A percentile compares a stretch with the other conserved stretches of the same genome.
These are phyloP conservation scores for Scutellaria galericulata DNA, from an alignment of 257 asterid species.

Conservation along the genomic window DNA sequence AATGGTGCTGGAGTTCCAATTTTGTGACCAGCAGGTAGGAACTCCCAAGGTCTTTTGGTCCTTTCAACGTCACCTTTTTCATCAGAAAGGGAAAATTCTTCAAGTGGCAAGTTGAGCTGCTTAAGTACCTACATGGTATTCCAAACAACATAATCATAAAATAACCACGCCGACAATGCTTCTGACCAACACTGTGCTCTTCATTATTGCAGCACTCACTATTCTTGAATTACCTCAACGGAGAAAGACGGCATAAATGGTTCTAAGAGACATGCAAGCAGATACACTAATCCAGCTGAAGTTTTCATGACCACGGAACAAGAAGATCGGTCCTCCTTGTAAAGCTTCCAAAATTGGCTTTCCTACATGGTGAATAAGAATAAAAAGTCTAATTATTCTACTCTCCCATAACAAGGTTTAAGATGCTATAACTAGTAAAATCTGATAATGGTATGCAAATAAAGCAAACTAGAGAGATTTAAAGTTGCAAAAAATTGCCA, in stretches of 20 bases:
- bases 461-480: neutral
- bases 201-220: neutral
- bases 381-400: conserved; percentile 10
- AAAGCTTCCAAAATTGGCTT: conserved; percentile 95
- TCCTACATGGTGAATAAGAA: conserved; percentile 52
- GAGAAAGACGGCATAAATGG: conserved; percentile 97
- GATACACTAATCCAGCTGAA: conserved; percentile 86
- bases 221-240: conserved; percentile 59
- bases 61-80: conserved; percentile 71
- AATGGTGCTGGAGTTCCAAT: conserved; percentile 87
- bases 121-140: conserved; percentile 66
- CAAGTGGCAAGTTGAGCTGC: conserved; percentile 88
- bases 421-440: conserved; percentile 21
- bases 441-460: neutral
- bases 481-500: conserved; percentile 30
- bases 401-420: conserved; percentile 10
- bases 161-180: neutral
- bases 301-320: conserved; percentile 91
- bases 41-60: conserved; percentile 85
- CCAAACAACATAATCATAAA: conserved; percentile 27
- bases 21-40: conserved; percentile 80
- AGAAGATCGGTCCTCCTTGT: conserved; percentile 75
- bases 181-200: conserved; percentile 13
- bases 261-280: conserved; percentile 88
- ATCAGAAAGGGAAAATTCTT: conserved; percentile 69